phyloP scores from a whole-genome alignment of 805 yeast genomes.

The Wickerhamiella galacta region DNA sequence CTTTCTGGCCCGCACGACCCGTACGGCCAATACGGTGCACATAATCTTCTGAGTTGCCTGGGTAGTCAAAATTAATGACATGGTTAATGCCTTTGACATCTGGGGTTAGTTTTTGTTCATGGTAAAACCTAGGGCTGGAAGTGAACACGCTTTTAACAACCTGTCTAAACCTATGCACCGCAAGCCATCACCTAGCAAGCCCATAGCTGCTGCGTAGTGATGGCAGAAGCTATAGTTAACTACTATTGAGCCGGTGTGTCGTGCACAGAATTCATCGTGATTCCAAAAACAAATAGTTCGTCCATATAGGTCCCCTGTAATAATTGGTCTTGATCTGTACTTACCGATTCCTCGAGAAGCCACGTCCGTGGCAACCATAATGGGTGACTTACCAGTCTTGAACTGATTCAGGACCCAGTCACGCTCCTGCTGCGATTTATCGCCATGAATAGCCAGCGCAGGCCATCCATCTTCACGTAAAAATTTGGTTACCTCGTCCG shows the following conservation, averaged over 20 bases:
- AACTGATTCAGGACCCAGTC: slow-evolving; percentile 96
- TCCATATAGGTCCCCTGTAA: too few species aligned
- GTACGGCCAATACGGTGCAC: slow-evolving; percentile 98
- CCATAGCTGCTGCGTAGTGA: too few species aligned
- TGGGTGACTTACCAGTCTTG: slow-evolving; percentile 80
- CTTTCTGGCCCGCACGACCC: slow-evolving; percentile 94
- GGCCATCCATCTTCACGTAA: slow-evolving; percentile 97
- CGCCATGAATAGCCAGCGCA: slow-evolving; percentile 97
- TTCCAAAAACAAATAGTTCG: too few species aligned
- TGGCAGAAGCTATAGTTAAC: too few species aligned
- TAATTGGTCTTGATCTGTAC: too few species aligned
- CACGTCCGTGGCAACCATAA: slow-evolving; percentile 98
- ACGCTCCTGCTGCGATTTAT: slow-evolving; percentile 93
- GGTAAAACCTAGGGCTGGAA: too few species aligned
- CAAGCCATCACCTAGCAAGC: too few species aligned
- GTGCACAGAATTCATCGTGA: too few species aligned
- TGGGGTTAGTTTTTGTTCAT: too few species aligned
- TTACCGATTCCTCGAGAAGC: slow-evolving; percentile 99
- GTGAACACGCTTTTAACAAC: too few species aligned
- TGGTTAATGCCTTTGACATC: slow-evolving; percentile 97
- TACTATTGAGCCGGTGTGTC: too few species aligned
- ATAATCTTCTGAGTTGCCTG: slow-evolving; percentile 90
- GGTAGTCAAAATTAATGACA: slow-evolving; percentile 73
- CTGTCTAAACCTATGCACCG: too few species aligned
- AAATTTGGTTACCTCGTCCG: slow-evolving; percentile 85